Percentiles rank a stretch among this genome's conserved stretches.
Evolutionary conservation across 192 early-diverging fungal genomes (phyloP).

Genomic region (Jimgerdemannia lactiflua): DNA sequence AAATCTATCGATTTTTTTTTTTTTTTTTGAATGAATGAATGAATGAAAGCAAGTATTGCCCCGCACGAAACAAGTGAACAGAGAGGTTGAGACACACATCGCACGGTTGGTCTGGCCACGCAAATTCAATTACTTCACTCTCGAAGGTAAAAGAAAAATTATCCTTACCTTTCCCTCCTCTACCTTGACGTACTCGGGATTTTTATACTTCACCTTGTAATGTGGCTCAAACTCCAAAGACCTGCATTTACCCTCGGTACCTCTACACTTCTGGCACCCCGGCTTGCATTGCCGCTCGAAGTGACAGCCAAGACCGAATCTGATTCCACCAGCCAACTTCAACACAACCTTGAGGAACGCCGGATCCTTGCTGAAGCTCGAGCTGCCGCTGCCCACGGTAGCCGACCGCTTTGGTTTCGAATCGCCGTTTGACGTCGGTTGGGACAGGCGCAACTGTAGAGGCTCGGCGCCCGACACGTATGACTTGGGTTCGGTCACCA

Average conservation of each 20-base stretch:
- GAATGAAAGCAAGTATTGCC: too few relatives aligned
- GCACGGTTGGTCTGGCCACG: neutral
- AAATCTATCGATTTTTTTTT: slow-evolving; percentile 12
- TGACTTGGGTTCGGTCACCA: neutral
- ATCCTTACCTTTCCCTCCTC: slow-evolving; percentile 23
- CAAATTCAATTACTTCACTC: neutral
- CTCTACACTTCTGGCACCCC: slow-evolving; percentile 19
- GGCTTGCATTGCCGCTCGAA: slow-evolving; percentile 29
- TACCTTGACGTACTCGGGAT: slow-evolving; percentile 23
- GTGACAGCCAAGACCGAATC: slow-evolving; percentile 40
- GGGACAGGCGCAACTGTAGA: neutral
- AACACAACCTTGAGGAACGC: slow-evolving; percentile 24
- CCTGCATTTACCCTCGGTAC: slow-evolving; percentile 22
- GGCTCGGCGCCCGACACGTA: neutral
- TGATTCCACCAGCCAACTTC: slow-evolving; percentile 37
- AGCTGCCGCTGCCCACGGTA: neutral
- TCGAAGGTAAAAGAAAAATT: neutral
- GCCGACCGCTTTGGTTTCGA: neutral
- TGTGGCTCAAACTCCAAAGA: slow-evolving; percentile 34
- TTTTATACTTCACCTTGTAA: slow-evolving; percentile 32
- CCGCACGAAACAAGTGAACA: too few relatives aligned
- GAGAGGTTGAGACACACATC: too few relatives aligned
- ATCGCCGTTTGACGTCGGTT: neutral
- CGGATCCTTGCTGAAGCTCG: neutral
- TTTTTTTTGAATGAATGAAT: neutral